Evolutionary conservation across 352 stramenopile genomes (phyloP).

Genomic region (Phytophthora ohioensis): DNA sequence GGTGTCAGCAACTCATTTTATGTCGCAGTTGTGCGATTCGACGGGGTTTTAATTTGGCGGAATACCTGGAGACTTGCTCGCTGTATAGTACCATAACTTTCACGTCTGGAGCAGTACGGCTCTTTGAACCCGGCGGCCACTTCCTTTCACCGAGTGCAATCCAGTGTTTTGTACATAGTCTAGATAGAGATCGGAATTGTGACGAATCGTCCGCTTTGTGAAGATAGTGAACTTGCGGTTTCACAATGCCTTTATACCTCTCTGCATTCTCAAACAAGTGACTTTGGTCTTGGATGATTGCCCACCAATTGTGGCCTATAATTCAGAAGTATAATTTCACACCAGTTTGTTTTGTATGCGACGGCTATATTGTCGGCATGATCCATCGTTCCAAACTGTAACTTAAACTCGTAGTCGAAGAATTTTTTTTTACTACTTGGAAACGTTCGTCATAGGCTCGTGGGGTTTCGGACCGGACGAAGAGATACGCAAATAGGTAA

Average conservation of each 20-base stretch:
- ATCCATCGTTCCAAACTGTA: slow-evolving; percentile 3
- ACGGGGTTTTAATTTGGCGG: background rate
- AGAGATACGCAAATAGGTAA: too few relatives aligned
- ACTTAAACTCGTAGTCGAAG: background rate
- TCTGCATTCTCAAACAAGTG: background rate
- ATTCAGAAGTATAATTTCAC: background rate
- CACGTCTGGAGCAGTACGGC: background rate
- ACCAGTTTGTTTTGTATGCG: background rate
- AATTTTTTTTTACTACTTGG: too few relatives aligned
- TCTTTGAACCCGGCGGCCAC: background rate
- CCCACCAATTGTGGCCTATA: background rate
- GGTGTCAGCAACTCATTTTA: background rate
- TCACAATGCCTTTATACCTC: background rate
- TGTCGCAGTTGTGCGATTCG: slow-evolving; percentile 2
- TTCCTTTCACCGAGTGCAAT: background rate
- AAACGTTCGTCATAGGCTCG: too few relatives aligned
- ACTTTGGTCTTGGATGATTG: background rate
- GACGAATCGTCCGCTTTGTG: background rate
- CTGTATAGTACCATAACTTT: slow-evolving; percentile 2
- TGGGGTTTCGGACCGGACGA: too few relatives aligned
- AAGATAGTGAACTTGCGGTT: background rate
- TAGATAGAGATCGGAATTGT: background rate
- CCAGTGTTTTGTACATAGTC: background rate
- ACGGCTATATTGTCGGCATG: background rate
- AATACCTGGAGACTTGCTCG: background rate